A percentile compares a stretch with the other conserved stretches of the same genome.
Conservation (phyloP, 2,329 filamentous ascomycete species). For the Neonectria punicea region DNA sequence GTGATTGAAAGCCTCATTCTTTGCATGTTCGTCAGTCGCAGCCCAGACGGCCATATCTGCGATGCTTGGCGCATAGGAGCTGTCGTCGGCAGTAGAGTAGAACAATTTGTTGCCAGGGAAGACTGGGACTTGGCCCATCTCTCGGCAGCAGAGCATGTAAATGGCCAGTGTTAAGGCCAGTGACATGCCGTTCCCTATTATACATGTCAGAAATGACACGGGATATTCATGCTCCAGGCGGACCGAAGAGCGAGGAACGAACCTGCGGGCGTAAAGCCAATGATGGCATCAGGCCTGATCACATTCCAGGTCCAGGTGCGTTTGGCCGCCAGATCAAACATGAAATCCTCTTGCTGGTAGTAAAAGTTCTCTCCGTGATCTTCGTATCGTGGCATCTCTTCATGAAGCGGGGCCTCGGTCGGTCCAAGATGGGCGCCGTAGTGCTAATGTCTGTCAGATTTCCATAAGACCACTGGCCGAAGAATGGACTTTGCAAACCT, state of each 20-base stretch:
- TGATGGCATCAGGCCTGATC: slow-evolving; percentile 30
- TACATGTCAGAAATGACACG: neutral
- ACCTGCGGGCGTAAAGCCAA: slow-evolving; percentile 31
- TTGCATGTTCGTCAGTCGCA: slow-evolving; percentile 11
- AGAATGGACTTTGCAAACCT: slow-evolving; percentile 3
- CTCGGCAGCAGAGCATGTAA: slow-evolving; percentile 29
- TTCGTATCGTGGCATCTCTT: slow-evolving; percentile 30
- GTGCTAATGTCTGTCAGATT: slow-evolving; percentile 11
- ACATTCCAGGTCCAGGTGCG: slow-evolving; percentile 33
- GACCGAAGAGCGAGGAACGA: neutral
- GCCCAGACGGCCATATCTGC: slow-evolving; percentile 28
- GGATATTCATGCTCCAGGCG: neutral
- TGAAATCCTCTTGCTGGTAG: slow-evolving; percentile 30
- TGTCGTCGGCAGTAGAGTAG: slow-evolving; percentile 23
- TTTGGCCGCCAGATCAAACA: slow-evolving; percentile 24
- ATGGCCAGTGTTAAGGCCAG: slow-evolving; percentile 28
- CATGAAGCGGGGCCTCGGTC: slow-evolving; percentile 28
- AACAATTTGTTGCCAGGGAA: slow-evolving; percentile 34
- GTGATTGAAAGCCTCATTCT: slow-evolving; percentile 30
- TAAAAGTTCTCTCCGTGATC: slow-evolving; percentile 33
- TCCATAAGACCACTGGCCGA: neutral
- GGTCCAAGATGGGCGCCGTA: slow-evolving; percentile 31
- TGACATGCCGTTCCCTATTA: slow-evolving; percentile 31
- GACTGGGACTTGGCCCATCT: slow-evolving; percentile 24
- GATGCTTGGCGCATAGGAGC: slow-evolving; percentile 27